Evolutionary conservation across 1,139 yeast species (phyloP).

Genomic region (Saccharomycopsis hybrid): DNA sequence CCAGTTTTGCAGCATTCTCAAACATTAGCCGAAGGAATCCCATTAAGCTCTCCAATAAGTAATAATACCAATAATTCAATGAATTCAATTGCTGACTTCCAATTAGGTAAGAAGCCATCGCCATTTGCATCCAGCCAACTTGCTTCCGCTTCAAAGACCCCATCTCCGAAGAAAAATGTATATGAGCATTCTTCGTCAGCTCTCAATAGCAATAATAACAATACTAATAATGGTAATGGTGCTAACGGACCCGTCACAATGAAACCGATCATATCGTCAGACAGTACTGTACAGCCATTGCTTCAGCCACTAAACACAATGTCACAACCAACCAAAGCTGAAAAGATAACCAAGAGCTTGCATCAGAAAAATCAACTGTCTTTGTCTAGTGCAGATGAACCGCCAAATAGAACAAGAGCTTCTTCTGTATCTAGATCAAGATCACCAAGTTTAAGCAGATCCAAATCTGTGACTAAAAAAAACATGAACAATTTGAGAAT

Average conservation of each 20-base stretch:
- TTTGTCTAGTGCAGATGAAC: conserved; percentile 10
- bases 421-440: conserved; percentile 4
- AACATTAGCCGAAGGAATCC: conserved; percentile 1
- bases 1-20: conserved; percentile 5
- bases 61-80: not conserved
- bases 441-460: conserved; percentile 4
- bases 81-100: not conserved
- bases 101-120: conserved; percentile 1
- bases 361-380: conserved; percentile 13
- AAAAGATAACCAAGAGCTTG: not conserved
- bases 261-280: conserved; percentile 7
- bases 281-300: not conserved
- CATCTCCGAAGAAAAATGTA: conserved; percentile 10
- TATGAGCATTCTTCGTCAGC: conserved; percentile 2
- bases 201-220: not conserved
- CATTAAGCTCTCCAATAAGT: not conserved
- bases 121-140: not conserved
- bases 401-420: not conserved
- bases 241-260: conserved; percentile 2
- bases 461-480: conserved; percentile 1
- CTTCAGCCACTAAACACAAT: conserved; percentile 7
- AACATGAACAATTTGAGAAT: conserved; percentile 16
- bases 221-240: not conserved
- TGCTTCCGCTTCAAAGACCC: conserved; percentile 2
- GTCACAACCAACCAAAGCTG: not conserved